Base-by-base conservation (phyloP, 2,329 filamentous ascomycete genomes). In the Apiospora pterosperma region DNA sequence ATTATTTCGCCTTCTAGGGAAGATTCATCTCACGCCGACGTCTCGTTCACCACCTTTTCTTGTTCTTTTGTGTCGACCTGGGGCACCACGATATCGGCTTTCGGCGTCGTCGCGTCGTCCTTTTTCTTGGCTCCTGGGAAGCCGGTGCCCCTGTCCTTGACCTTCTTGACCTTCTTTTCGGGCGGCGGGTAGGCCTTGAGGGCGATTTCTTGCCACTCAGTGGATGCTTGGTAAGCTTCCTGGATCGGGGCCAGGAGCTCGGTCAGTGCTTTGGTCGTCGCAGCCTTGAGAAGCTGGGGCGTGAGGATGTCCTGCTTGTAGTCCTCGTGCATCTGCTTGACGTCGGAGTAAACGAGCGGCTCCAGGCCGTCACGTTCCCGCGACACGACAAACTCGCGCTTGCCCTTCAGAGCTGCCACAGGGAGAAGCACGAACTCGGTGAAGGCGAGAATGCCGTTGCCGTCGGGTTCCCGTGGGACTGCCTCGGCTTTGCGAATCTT, bases 401-500 rank as follows among this genome's bases (percentile, higher is more conserved):
- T 81, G 66, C 85, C 80, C 66, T 81, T 85, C 59, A 97, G 81
- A n/a, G 85, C 84, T 11, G 88, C 83, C 3, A 90, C 91, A 0
- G 93, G 93, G 11, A 99, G 85, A 36, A 98, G 83, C 36, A 97
- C 92, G 74, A 88, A 92, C 77, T 98, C 92, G 23, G 96, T 89
- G 67, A 98, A 94, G 2, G 91, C 88, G 62, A 98, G 81, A 14
- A 98, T 82, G 23, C 95, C 96, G 75, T 98, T 98, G 36, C 90
- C 91, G 71, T 97, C 92, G 5, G 92, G 84, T 31, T 90, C 84
- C 73, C 88, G 88, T 36, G 93, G 93, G 19, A 88, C 86, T 25
- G 91, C 92, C 67, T 90, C 87, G 0, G 95, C 93, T 78, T 97
- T 97, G 74, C 89, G 89, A 62, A 97, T 83, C 83, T 97, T 97